Base-by-base conservation (phyloP, 2,329 filamentous ascomycete genomes). In the Venturia aucupariae region DNA sequence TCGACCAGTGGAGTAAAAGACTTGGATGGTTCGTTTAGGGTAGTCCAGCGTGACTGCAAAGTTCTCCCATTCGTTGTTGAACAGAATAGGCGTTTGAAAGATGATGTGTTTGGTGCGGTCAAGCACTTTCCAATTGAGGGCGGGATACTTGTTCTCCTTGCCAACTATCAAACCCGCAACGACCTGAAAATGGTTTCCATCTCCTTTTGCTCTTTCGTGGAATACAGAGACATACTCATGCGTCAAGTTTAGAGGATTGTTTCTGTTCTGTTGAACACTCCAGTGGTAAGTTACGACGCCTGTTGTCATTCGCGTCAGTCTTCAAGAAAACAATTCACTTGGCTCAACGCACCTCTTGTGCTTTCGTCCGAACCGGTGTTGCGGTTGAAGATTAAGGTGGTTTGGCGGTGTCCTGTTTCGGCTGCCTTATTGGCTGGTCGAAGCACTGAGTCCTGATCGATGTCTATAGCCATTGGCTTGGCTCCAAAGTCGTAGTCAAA, bases 61-160 rank as follows among this genome's bases (percentile, higher is more conserved):
- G 15, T 41, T 60, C n/a, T 60, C 38, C 35, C 57, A 60, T 22
- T 60, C 57, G 35, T 60, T 41, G 32, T 38, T 39, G 51, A n/a
- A 19, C 51, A 35, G 30, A 24, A 41, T 42, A 15, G 10, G 35
- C 10, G 38, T 44, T 19, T 32, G n/a, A 7, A 32, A 42, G 22
- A 60, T 27, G 41, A 42, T 17, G 10, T 19, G 32, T 24, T 17
- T 27, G 15, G 57, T 30, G 11, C 57, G 57, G 15, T 60, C 57
- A 42, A 32, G 35, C 10, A 60, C 24, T 24, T 60, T 60, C 57
- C 57, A 60, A 15, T 5, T 19, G 13, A n/a, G 42, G 11, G n/a
- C 32, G 27, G n/a, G 15, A 13, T 44, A 41, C n/a, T 42, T 11
- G 1, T 42, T 60, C 41, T 60, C 57, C 35, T 44, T 42, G 11